A percentile compares a stretch with the other conserved stretches of the same genome.
These are phyloP conservation scores for Aciculosporium take DNA, from an alignment of 2,329 filamentous ascomycete genomes.

Conservation along the genomic window DNA sequence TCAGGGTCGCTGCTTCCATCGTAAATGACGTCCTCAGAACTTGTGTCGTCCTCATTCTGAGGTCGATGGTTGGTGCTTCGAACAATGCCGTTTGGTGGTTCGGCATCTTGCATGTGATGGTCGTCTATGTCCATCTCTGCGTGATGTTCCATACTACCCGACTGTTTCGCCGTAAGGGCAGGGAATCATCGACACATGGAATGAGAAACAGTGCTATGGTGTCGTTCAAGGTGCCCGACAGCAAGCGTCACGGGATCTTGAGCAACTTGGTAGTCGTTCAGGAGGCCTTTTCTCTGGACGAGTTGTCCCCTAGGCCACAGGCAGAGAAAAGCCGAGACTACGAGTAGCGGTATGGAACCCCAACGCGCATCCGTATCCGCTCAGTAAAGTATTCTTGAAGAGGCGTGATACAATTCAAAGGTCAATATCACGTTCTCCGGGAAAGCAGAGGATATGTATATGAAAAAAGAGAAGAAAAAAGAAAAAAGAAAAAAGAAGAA, in stretches of 20 bases:
- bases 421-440: too few species aligned
- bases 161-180: neutral
- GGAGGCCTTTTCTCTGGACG: neutral
- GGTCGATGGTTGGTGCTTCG: slow-evolving; percentile 9
- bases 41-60: slow-evolving; percentile 17
- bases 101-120: slow-evolving; percentile 28
- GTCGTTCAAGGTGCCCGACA: neutral
- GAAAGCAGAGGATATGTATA: too few species aligned
- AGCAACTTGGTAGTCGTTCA: neutral
- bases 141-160: slow-evolving; percentile 9
- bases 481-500: too few species aligned
- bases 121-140: slow-evolving; percentile 29
- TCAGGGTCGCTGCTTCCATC: slow-evolving; percentile 22
- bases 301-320: neutral
- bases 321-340: neutral
- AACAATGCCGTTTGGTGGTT: slow-evolving; percentile 14
- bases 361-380: neutral
- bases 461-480: too few species aligned
- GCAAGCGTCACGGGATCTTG: neutral
- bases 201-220: neutral
- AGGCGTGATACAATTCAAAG: too few species aligned
- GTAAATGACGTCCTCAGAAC: slow-evolving; percentile 20
- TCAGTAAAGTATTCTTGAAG: neutral
- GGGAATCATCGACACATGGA: neutral
- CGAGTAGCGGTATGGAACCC: neutral